These are phyloP conservation scores for Tremellales sp. DNA, from an alignment of 1,284 basidiomycete genomes.

Conservation along the genomic window DNA sequence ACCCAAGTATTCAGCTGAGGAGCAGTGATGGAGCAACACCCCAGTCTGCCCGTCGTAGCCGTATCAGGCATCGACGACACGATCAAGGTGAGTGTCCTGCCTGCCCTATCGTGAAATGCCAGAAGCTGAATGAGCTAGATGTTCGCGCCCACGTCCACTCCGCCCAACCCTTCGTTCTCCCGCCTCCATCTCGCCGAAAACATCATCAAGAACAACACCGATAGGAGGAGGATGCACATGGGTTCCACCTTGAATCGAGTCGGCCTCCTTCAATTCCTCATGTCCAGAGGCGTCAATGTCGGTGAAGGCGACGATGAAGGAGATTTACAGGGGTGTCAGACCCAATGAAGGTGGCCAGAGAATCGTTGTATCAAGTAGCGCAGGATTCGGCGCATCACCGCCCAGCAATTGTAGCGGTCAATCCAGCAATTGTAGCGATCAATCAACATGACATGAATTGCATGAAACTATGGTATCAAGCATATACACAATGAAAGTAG, in stretches of 20 bases:
- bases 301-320: background rate
- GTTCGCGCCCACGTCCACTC: conserved; percentile 15
- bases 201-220: conserved; percentile 28
- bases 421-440: background rate
- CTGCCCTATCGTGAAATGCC: background rate
- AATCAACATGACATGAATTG: too few relatives aligned
- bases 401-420: too few relatives aligned
- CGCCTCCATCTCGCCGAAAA: conserved; percentile 16
- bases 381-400: too few relatives aligned
- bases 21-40: conserved; percentile 70
- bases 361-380: too few relatives aligned
- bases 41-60: conserved; percentile 70
- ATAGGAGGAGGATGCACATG: conserved; percentile 7
- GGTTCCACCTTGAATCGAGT: conserved; percentile 17
- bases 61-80: conserved; percentile 85
- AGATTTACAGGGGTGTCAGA: background rate
- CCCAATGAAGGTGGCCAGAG: too few relatives aligned
- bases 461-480: too few relatives aligned
- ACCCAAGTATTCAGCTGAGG: background rate
- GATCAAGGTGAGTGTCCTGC: conserved; percentile 61
- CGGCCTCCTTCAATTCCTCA: conserved; percentile 20
- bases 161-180: conserved; percentile 17
- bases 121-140: conserved; percentile 6
- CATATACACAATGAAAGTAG: background rate
- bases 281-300: background rate